Evolutionary conservation across 306 rosid species (phyloP), one percentile per base, ranked within the genome.

Genomic region (Sophora flavescens): DNA sequence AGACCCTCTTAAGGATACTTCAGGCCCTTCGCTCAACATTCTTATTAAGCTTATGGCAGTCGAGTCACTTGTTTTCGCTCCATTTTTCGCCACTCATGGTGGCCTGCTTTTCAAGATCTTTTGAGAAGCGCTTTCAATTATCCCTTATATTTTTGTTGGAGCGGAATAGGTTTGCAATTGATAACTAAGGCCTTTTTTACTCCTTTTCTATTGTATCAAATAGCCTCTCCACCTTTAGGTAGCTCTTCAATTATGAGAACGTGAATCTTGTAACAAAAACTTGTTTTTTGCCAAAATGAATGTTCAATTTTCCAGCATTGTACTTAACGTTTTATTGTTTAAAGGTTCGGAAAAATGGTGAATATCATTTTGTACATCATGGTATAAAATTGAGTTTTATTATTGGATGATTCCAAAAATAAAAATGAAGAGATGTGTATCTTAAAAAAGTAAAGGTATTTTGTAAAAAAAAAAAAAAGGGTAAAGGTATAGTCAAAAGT

Each of bases 31-130:
- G 3, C 93, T 89, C 64, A 89, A 89, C 88, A 89, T 89, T 71
- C 87, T 89, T 6, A 89, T 89, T 6, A 89, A 87, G 91, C 93
- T 89, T 78, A 89, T 89, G 93, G 93, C 93, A 0, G 93, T 89
- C 12, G 91, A 89, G 81, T 87, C 80, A 8, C 80, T 75, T 4
- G 80, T 75, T 47, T 75, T 75, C 15, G 80, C 80, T 8, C 80
- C 80, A 35, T 89, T 89, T 82, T 89, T 89, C 10, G 93, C 93
- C 71, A 87, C 93, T 39, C 93, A 89, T 0, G 93, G 93, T 15
- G 93, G 93, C 35, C 78, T 89, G 67, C 91, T 89, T 56, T 89
- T 89, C 61, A 89, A 89, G 86, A 77, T 89, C 71, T 85, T 87
- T 58, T 87, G 53, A 81, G 76, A 42, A 67, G 52, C 8, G 57